Conservation (phyloP, 345 rosid genomes). For the Carallia brachiata region DNA sequence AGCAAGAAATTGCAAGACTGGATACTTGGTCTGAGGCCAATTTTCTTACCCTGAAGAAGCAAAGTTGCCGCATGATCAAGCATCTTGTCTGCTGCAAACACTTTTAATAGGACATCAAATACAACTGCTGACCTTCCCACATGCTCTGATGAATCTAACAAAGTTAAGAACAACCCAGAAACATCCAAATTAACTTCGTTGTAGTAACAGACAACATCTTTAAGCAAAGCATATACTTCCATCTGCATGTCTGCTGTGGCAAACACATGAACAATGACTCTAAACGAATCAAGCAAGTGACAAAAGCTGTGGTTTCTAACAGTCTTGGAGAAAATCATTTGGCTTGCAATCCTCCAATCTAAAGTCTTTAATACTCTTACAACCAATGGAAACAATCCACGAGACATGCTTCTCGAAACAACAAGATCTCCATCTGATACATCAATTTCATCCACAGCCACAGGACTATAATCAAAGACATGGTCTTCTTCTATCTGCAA, state of each 20-base stretch:
- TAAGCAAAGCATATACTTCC: constrained; percentile 45
- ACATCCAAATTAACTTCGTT: constrained; percentile 30
- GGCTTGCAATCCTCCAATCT: constrained; percentile 37
- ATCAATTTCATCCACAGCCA: constrained; percentile 2
- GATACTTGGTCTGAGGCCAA: constrained; percentile 34
- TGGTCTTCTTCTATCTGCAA: constrained; percentile 38
- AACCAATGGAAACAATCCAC: constrained; percentile 27
- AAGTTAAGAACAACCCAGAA: constrained; percentile 30
- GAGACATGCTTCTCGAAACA: constrained; percentile 2
- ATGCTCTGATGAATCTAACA: constrained; percentile 33
- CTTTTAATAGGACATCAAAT: constrained; percentile 42
- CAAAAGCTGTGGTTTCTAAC: constrained; percentile 29
- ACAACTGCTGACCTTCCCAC: constrained; percentile 21
- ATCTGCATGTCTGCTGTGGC: constrained; percentile 28
- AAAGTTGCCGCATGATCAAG: constrained; percentile 39
- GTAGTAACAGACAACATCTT: constrained; percentile 33
- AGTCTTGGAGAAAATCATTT: constrained; percentile 25
- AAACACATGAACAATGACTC: constrained; percentile 35
- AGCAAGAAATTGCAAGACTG: constrained; percentile 57
- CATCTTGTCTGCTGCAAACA: constrained; percentile 48
- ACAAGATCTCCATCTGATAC: constrained; percentile 6
- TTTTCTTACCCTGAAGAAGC: constrained; percentile 26
- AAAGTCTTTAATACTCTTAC: constrained; percentile 45
- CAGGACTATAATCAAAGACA: constrained; percentile 24
- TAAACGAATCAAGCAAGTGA: constrained; percentile 31